Evolutionary conservation across 768 basidiomycete species (phyloP), one percentile per base, ranked within the genome.

Genomic region (Boletus insuetus): DNA sequence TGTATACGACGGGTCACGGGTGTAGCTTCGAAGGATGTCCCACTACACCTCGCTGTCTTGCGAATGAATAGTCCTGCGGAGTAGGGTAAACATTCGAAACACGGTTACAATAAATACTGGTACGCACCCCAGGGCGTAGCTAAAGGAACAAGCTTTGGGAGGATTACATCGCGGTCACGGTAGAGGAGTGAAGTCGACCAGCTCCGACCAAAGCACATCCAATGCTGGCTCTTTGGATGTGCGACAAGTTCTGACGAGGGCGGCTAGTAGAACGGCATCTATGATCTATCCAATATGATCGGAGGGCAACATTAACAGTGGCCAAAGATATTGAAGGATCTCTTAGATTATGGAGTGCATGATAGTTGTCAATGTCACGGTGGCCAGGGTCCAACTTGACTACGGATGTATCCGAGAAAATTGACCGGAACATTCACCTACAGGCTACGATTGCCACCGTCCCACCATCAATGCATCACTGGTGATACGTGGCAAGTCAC

Each of bases 21-120:
- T 37, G n/a, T 55, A 60, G 34, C 49, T 29, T 17, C 26, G 45
- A 40, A 60, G 49, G 12, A 17, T 45, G 22, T 37, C 29, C 49
- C 58, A 55, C 35, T 60, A 58, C 2, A 26, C 58, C 10, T 31
- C 37, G 46, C 17, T 13, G 42, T 34, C 29, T 19, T 1, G 3
- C 22, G 19, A 57, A 42, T 6, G 39, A 41, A 38, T 42, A 46
- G 26, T 8, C 10, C 39, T 49, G 14, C 6, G 1, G 22, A 31
- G 13, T n/a, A 20, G 20, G 9, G 17, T 34, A 22, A 49, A 2
- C n/a, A 16, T 49, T 29, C 7, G 29, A 29, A 22, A 10, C 11
- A 45, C 6, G n/a, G n/a, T 19, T 8, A 11, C 17, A 17, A 46
- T 7, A 7, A 34, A 20, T 17, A 22, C 17, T 4, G 13, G 32